Conservation (phyloP, 306 rosid genomes). For the Trichosanthes cucumerina region DNA sequence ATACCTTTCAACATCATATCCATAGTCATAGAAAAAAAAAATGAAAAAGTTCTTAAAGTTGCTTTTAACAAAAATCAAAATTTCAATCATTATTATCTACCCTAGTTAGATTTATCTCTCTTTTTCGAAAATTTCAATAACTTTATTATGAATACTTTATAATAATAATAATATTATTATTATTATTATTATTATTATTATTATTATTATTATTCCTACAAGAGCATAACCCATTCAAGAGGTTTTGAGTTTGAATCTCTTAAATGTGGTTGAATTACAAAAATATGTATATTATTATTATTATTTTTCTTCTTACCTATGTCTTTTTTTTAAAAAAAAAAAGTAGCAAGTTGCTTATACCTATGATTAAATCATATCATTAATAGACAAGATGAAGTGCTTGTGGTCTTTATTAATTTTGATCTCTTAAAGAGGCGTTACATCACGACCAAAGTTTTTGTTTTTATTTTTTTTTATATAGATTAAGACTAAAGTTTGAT, state of each 20-base stretch:
- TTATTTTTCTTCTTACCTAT: neutral
- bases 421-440: neutral
- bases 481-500: neutral
- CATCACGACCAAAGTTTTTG: neutral
- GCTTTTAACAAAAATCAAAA: neutral
- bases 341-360: neutral
- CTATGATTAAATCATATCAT: neutral
- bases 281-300: neutral
- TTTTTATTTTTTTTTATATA: neutral
- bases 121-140: neutral
- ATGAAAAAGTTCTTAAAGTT: neutral
- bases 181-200: neutral
- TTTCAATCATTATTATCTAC: neutral
- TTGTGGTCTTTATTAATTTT: neutral
- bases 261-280: too few relatives aligned
- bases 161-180: too few relatives aligned
- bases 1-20: too few relatives aligned
- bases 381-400: neutral
- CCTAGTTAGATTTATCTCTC: neutral
- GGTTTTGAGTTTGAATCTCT: too few relatives aligned
- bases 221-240: too few relatives aligned
- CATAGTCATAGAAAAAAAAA: too few relatives aligned
- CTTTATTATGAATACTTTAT: neutral
- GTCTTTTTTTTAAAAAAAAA: too few relatives aligned
- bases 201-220: neutral